A percentile compares a stretch with the other conserved stretches of the same genome.
Conservation (phyloP, 2,329 filamentous ascomycete species). For the Arthrobotrys pseudoclavata region DNA sequence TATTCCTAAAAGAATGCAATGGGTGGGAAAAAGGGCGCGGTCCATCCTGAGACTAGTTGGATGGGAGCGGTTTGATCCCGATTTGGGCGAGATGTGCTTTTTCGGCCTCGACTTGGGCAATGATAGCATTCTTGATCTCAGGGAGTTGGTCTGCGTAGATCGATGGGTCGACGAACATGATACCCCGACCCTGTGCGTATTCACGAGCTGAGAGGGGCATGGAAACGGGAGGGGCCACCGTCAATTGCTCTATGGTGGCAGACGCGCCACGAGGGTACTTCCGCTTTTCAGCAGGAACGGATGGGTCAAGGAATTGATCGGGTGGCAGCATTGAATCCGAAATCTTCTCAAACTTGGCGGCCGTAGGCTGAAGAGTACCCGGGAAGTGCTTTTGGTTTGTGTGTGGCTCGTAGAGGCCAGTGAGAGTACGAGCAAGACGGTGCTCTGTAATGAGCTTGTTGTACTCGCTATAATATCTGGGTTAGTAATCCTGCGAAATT, state of each 20-base stretch:
- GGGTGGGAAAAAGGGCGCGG: background rate
- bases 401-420: slow-evolving; percentile 53
- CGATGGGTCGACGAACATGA: slow-evolving; percentile 36
- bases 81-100: slow-evolving; percentile 27
- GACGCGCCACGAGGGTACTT: slow-evolving; percentile 32
- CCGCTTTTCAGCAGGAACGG: slow-evolving; percentile 7
- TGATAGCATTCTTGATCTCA: slow-evolving; percentile 38
- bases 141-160: slow-evolving; percentile 39
- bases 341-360: slow-evolving; percentile 33
- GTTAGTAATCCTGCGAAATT: slow-evolving; percentile 10
- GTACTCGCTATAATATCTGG: slow-evolving; percentile 27
- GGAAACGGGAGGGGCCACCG: slow-evolving; percentile 10
- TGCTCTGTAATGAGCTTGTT: slow-evolving; percentile 45
- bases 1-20: background rate
- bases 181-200: slow-evolving; percentile 6
- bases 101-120: slow-evolving; percentile 31
- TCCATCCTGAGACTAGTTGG: slow-evolving; percentile 38
- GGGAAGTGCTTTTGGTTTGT: slow-evolving; percentile 52
- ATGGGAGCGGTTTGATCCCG: slow-evolving; percentile 31
- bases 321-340: slow-evolving; percentile 19
- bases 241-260: slow-evolving; percentile 33
- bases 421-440: slow-evolving; percentile 22
- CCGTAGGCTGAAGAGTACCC: slow-evolving; percentile 28
- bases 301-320: slow-evolving; percentile 42
- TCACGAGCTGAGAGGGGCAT: slow-evolving; percentile 35